A percentile compares a stretch with the other conserved stretches of the same genome.
Evolutionary conservation across 257 asterid species (phyloP).

Genomic region (Salvia splendens): DNA sequence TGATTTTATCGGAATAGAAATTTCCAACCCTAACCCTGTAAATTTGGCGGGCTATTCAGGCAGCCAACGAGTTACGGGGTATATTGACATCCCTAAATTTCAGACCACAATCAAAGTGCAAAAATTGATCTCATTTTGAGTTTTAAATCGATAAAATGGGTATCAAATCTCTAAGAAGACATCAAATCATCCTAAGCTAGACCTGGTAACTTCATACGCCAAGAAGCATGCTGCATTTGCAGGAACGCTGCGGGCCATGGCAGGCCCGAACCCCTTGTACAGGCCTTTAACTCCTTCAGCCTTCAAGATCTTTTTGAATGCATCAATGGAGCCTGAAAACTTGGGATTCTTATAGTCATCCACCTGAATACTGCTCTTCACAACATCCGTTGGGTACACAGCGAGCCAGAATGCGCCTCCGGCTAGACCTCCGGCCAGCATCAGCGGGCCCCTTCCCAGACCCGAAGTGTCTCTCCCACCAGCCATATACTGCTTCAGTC

Average conservation of each 20-base stretch:
- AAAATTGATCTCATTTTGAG: too few relatives aligned
- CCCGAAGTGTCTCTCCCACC: constrained; percentile 70
- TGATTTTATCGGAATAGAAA: too few relatives aligned
- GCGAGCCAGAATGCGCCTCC: constrained; percentile 76
- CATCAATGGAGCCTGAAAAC: constrained; percentile 66
- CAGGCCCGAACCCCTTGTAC: constrained; percentile 88
- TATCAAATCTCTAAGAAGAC: too few relatives aligned
- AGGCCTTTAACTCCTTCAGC: constrained; percentile 74
- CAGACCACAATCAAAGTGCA: too few relatives aligned
- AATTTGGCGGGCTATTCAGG: too few relatives aligned
- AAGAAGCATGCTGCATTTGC: constrained; percentile 89
- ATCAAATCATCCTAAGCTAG: constrained; percentile 63
- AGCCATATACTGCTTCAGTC: constrained; percentile 61
- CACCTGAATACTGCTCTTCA: constrained; percentile 78
- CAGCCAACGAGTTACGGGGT: too few relatives aligned
- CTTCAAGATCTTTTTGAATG: constrained; percentile 66
- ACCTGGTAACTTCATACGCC: constrained; percentile 75
- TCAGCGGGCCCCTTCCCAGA: constrained; percentile 67
- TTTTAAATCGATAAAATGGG: too few relatives aligned
- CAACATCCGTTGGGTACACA: constrained; percentile 78
- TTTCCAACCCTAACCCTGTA: too few relatives aligned
- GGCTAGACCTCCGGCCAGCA: constrained; percentile 74
- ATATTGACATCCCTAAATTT: too few relatives aligned
- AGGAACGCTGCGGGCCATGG: constrained; percentile 86
- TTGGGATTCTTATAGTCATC: constrained; percentile 77